Percentiles rank a stretch among this genome's conserved stretches.
Evolutionary conservation across 768 basidiomycete genomes (phyloP).

Genomic region (Termitomyces titanicus): DNA sequence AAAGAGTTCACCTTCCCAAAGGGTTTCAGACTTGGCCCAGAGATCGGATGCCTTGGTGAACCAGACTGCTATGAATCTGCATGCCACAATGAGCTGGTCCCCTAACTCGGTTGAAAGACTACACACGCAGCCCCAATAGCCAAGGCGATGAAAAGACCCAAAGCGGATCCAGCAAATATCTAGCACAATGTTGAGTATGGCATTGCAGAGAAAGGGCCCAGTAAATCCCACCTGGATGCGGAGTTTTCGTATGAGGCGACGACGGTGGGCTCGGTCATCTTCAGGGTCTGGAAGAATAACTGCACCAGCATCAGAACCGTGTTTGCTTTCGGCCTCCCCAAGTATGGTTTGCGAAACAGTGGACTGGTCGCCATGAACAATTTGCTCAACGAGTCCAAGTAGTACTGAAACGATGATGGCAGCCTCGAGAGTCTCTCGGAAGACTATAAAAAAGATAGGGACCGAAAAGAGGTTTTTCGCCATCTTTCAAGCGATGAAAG

Average conservation of each 20-base stretch:
- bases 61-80: slow-evolving; percentile 85
- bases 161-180: slow-evolving; percentile 72
- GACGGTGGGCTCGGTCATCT: slow-evolving; percentile 27
- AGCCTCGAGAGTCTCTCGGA: slow-evolving; percentile 92
- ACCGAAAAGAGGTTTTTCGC: slow-evolving; percentile 77
- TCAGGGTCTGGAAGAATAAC: slow-evolving; percentile 14
- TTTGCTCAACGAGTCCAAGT: slow-evolving; percentile 87
- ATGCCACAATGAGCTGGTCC: background rate
- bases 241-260: slow-evolving; percentile 61
- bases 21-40: slow-evolving; percentile 78
- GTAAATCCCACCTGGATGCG: slow-evolving; percentile 50
- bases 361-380: slow-evolving; percentile 44
- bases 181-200: slow-evolving; percentile 22
- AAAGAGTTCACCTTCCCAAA: slow-evolving; percentile 81
- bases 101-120: background rate
- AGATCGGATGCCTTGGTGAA: slow-evolving; percentile 87
- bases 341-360: slow-evolving; percentile 6
- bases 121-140: slow-evolving; percentile 77
- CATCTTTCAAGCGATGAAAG: slow-evolving; percentile 40
- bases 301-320: slow-evolving; percentile 16
- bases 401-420: slow-evolving; percentile 91
- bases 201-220: background rate
- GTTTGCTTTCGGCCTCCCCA: slow-evolving; percentile 22
- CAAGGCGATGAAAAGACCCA: slow-evolving; percentile 77
- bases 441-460: slow-evolving; percentile 95